Base-by-base conservation (phyloP, 1,284 basidiomycete genomes). In the Malassezia caprae region DNA sequence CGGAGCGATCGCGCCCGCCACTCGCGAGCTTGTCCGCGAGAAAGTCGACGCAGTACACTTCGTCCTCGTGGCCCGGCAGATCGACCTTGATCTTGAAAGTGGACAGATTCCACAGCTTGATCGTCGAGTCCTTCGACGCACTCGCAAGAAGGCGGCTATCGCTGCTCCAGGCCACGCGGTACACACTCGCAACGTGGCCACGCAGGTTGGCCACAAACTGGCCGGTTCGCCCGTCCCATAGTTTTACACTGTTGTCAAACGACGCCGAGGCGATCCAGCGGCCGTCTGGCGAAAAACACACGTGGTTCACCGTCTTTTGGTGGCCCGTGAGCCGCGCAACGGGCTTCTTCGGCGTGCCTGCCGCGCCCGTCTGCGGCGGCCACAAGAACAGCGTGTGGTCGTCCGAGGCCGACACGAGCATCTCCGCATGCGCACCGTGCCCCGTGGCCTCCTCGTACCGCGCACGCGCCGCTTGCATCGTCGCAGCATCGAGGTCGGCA, bases 281-380 rank as follows among this genome's bases (percentile, higher is more conserved):
- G 1, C 90, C 91, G 76, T 98, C 90, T 0, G 94, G 91, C 31
- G 87, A 90, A 76, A 98, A 98, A 1, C 84, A 85, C 48, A 96
- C 93, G 72, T 98, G 93, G 51, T 88, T 86, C 44, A 96, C 84
- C 73, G 96, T 90, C 51, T 90, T 85, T 73, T 96, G 91, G 76
- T 98, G 93, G 0, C 93, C 93, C 0, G 89, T 93, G 12, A 98
- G 78, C 17, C 91, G 81, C 3, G 88, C 82, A 12, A 93, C 62
- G 1, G 91, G 89, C 72, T 96, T 96, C 62, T 85, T 85, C 74
- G 83, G 77, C 88, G 74, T 94, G 41, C 59, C 35, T 3, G 57
- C 53, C 6, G 57, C 31, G 4, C 62, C 64, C 47, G 65, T 61
- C 37, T 73, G 71, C 4, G 71, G 57, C 7, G 71, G 66, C 71